A percentile compares a stretch with the other conserved stretches of the same genome.
Conservation (phyloP, 116 monocot species). For the Iris pallida region DNA sequence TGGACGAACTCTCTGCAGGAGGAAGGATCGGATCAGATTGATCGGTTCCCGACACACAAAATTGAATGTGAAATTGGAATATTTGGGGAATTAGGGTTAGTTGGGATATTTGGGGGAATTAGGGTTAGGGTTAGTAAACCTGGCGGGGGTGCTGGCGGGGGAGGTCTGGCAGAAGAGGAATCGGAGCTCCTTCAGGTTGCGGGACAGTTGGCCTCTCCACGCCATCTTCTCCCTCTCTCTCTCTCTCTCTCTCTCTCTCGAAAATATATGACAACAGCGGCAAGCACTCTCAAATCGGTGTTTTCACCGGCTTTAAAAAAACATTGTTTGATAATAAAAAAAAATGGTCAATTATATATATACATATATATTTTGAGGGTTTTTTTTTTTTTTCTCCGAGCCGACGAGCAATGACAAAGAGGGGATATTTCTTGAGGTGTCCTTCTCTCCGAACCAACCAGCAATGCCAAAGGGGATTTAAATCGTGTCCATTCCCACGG, state of each 20-base stretch:
- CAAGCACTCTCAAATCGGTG: too few species aligned
- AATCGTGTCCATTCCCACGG: too few species aligned
- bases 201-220: constrained; percentile 66
- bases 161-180: constrained; percentile 93
- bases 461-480: too few species aligned
- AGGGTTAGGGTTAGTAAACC: background rate
- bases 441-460: too few species aligned
- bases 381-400: too few species aligned
- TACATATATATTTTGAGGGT: too few species aligned
- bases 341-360: too few species aligned
- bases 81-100: background rate
- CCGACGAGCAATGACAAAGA: too few species aligned
- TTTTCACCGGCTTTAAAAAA: too few species aligned
- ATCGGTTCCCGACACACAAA: background rate
- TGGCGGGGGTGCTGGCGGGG: constrained; percentile 52
- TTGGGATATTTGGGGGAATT: background rate
- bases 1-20: constrained; percentile 71
- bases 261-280: too few species aligned
- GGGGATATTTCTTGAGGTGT: too few species aligned
- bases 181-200: constrained; percentile 79
- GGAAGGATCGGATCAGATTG: background rate
- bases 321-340: too few species aligned
- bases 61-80: background rate
- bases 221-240: constrained; percentile 37
- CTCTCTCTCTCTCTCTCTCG: background rate